Evolutionary conservation across 2,329 filamentous ascomycete genomes (phyloP).

Genomic region (Cucurbitaria berberidis): DNA sequence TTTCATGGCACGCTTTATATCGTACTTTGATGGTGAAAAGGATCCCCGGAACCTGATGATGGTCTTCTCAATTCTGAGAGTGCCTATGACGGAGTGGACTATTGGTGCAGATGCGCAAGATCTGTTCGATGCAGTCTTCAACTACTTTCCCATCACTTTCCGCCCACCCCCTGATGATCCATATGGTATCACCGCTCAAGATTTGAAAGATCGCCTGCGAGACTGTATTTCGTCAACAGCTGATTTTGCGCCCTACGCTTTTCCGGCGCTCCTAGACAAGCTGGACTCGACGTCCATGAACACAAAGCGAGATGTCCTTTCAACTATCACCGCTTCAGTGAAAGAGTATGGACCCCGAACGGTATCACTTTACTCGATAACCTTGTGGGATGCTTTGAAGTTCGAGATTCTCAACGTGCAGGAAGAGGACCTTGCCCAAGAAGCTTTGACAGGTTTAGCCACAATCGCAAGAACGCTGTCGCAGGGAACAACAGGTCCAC

Average conservation of each 20-base stretch:
- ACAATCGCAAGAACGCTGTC: conserved; percentile 64
- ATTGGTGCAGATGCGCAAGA: conserved; percentile 62
- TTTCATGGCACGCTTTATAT: conserved; percentile 66
- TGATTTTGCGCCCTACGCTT: conserved; percentile 69
- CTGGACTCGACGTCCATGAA: conserved; percentile 72
- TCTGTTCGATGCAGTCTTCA: conserved; percentile 72
- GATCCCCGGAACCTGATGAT: conserved; percentile 74
- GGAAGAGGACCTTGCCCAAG: conserved; percentile 68
- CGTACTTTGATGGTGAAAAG: conserved; percentile 71
- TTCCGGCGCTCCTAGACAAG: conserved; percentile 72
- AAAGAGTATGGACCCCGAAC: conserved; percentile 64
- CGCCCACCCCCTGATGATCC: conserved; percentile 72
- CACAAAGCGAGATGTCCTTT: conserved; percentile 72
- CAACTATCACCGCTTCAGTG: conserved; percentile 66
- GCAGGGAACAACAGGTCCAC: conserved; percentile 54
- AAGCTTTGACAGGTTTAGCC: conserved; percentile 62
- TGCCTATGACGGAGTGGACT: conserved; percentile 72
- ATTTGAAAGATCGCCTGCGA: conserved; percentile 68
- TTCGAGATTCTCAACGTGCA: conserved; percentile 72
- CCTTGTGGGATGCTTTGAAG: conserved; percentile 71
- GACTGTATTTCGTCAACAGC: conserved; percentile 68
- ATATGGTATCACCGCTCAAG: conserved; percentile 72
- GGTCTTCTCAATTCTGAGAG: conserved; percentile 70
- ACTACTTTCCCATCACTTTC: conserved; percentile 76
- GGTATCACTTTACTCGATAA: conserved; percentile 67